Evolutionary conservation across 352 stramenopile species (phyloP).

Genomic region (Phytophthora macrochlamydospora): DNA sequence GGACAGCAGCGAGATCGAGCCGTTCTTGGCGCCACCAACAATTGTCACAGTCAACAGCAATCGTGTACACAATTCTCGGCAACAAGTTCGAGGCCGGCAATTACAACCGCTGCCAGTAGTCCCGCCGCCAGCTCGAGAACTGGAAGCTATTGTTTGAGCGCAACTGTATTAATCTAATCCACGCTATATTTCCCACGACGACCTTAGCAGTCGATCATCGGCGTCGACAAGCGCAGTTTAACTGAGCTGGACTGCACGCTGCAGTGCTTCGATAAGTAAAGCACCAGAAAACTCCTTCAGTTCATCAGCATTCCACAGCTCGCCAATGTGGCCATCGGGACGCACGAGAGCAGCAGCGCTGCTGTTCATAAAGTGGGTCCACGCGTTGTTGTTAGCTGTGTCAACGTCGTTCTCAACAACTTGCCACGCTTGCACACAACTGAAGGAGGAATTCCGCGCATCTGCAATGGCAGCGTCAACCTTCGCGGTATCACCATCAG

Average conservation of each 20-base stretch:
- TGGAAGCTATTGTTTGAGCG: slow-evolving; percentile 31
- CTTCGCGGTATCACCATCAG: slow-evolving; percentile 20
- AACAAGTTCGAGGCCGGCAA: slow-evolving; percentile 28
- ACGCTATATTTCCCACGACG: slow-evolving; percentile 19
- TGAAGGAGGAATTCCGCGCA: slow-evolving; percentile 28
- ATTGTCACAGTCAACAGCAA: slow-evolving; percentile 31
- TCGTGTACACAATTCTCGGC: slow-evolving; percentile 28
- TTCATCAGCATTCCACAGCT: slow-evolving; percentile 48
- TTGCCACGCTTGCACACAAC: slow-evolving; percentile 39
- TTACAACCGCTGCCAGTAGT: slow-evolving; percentile 19
- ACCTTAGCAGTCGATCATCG: not conserved
- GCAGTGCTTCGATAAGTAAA: slow-evolving; percentile 26
- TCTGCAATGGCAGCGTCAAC: slow-evolving; percentile 12
- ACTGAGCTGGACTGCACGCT: slow-evolving; percentile 35
- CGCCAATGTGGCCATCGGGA: slow-evolving; percentile 82
- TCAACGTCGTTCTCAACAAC: slow-evolving; percentile 31
- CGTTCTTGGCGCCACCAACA: slow-evolving; percentile 38
- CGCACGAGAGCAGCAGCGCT: slow-evolving; percentile 64
- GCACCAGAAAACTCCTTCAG: slow-evolving; percentile 19
- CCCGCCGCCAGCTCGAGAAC: slow-evolving; percentile 1
- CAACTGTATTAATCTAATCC: slow-evolving; percentile 20
- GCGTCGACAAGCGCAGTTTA: slow-evolving; percentile 8
- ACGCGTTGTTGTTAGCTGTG: slow-evolving; percentile 28
- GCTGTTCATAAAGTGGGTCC: slow-evolving; percentile 42
- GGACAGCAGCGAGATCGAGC: slow-evolving; percentile 34